These are phyloP conservation scores for Lactarius pseudohatsudake DNA, from an alignment of 768 basidiomycete genomes.

Conservation along the genomic window DNA sequence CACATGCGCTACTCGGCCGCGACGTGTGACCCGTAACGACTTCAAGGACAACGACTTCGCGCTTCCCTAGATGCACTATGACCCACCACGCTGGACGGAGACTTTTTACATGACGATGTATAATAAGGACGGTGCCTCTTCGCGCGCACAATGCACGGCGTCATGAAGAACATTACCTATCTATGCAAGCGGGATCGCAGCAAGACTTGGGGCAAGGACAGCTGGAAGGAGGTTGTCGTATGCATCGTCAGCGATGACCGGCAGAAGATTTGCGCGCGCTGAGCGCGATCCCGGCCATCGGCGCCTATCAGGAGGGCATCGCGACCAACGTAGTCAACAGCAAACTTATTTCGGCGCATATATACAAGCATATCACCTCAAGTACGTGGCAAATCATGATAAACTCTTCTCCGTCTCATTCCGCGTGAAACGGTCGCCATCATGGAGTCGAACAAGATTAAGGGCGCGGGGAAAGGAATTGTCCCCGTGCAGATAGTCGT, in stretches of 20 bases:
- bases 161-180: conserved; percentile 91
- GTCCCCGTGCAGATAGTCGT: too few relatives aligned
- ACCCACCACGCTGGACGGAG: conserved; percentile 87
- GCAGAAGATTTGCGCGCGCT: conserved; percentile 73
- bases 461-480: conserved; percentile 53
- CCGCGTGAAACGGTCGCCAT: conserved; percentile 59
- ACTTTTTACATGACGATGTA: conserved; percentile 98
- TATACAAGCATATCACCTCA: conserved; percentile 64
- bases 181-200: conserved; percentile 83
- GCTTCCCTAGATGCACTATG: conserved; percentile 86
- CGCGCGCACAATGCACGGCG: conserved; percentile 90
- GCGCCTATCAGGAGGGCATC: conserved; percentile 91
- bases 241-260: conserved; percentile 89
- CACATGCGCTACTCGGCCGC: conserved; percentile 96
- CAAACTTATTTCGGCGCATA: conserved; percentile 77
- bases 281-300: conserved; percentile 88
- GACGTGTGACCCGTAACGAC: conserved; percentile 90
- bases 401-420: neutral
- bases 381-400: conserved; percentile 45
- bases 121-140: conserved; percentile 92
- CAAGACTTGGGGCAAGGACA: conserved; percentile 95
- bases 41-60: conserved; percentile 83
- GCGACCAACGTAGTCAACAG: conserved; percentile 84
- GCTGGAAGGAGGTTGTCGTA: conserved; percentile 97
- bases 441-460: conserved; percentile 76